These are phyloP conservation scores for Salix exigua DNA, from an alignment of 345 rosid genomes.

Conservation along the genomic window DNA sequence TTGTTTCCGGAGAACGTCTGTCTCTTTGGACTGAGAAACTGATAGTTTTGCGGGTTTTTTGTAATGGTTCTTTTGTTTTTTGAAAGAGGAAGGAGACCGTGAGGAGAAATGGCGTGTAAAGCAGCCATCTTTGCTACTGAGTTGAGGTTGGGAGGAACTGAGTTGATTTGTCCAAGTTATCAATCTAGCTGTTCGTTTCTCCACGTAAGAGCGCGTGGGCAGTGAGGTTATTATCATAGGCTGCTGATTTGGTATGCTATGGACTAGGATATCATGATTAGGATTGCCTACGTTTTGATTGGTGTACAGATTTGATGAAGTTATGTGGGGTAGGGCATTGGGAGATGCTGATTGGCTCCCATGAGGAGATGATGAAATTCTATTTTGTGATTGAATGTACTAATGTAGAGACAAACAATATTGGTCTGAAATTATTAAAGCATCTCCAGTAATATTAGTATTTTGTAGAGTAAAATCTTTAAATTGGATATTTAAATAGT, in stretches of 20 bases:
- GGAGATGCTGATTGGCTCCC: not conserved
- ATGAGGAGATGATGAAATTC: too few species aligned
- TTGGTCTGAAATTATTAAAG: too few species aligned
- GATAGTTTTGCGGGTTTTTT: slow-evolving; percentile 17
- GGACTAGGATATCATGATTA: not conserved
- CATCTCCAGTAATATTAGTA: too few species aligned
- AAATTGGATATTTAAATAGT: too few species aligned
- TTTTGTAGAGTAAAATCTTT: too few species aligned
- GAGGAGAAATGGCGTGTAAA: slow-evolving; percentile 55
- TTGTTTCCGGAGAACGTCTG: slow-evolving; percentile 37
- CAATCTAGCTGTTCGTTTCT: slow-evolving; percentile 28
- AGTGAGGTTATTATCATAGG: slow-evolving; percentile 2
- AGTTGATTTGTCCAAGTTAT: slow-evolving; percentile 32
- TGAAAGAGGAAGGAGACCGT: slow-evolving; percentile 44
- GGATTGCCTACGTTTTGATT: not conserved
- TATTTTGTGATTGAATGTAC: not conserved
- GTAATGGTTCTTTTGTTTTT: slow-evolving; percentile 38
- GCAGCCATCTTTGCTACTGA: slow-evolving; percentile 56
- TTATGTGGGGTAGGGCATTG: not conserved
- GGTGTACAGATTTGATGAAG: not conserved
- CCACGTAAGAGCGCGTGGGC: slow-evolving; percentile 23
- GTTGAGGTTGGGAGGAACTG: slow-evolving; percentile 28
- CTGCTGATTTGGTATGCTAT: not conserved
- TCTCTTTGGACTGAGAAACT: slow-evolving; percentile 18
- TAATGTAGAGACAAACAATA: not conserved